Percentiles rank a stretch among this genome's conserved stretches.
Conservation (phyloP, 73 alveolate genomes). For the Tetrahymena malaccensis region DNA sequence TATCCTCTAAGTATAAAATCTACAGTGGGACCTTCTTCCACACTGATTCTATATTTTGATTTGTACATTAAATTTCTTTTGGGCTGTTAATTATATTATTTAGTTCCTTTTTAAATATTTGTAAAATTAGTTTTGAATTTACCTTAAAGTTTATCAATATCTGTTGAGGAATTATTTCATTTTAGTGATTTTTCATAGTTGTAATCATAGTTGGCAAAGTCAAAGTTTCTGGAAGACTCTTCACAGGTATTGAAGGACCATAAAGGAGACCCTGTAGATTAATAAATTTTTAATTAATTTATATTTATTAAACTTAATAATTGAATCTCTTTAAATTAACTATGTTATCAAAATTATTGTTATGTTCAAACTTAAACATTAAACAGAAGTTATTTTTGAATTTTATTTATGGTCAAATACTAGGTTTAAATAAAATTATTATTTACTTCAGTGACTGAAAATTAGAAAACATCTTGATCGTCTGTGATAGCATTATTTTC, state of each 20-base stretch:
- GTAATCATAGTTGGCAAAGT: slow-evolving; percentile 21
- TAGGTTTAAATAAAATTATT: too few species aligned
- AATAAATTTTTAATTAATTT: too few species aligned
- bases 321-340: too few species aligned
- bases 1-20: slow-evolving; percentile 34
- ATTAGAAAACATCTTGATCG: slow-evolving; percentile 68
- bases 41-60: slow-evolving; percentile 27
- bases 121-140: neutral
- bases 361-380: too few species aligned
- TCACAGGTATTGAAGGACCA: slow-evolving; percentile 38
- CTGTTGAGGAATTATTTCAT: slow-evolving; percentile 8
- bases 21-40: slow-evolving; percentile 39
- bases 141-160: slow-evolving; percentile 30
- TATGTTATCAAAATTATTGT: too few species aligned
- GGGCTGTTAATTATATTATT: neutral
- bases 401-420: too few species aligned
- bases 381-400: too few species aligned
- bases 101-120: too few species aligned
- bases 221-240: slow-evolving; percentile 31
- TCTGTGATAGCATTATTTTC: slow-evolving; percentile 67
- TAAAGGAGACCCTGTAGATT: slow-evolving; percentile 8
- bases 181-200: neutral
- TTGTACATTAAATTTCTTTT: slow-evolving; percentile 17
- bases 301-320: too few species aligned
- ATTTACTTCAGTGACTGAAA: slow-evolving; percentile 50